Evolutionary conservation across 805 yeast genomes (phyloP).

Genomic region (Metschnikowia aberdeeniae): DNA sequence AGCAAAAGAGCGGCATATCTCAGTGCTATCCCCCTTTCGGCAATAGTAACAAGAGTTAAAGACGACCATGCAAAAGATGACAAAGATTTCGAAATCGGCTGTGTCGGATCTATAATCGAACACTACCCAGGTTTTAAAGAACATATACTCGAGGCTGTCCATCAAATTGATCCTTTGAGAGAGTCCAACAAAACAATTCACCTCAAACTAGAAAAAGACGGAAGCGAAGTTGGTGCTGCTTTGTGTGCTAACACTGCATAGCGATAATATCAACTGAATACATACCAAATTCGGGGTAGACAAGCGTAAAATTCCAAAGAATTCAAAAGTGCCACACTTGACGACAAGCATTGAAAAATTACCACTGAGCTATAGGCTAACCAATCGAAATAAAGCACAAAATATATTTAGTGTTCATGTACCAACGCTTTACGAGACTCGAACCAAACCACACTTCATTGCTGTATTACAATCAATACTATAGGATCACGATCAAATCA

Average conservation of each 20-base stretch:
- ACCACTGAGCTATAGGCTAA: too few species aligned
- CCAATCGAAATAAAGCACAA: too few species aligned
- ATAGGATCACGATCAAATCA: too few species aligned
- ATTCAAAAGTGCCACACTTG: too few species aligned
- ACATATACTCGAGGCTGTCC: constrained; percentile 73
- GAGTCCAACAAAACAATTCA: constrained; percentile 72
- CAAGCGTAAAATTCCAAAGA: too few species aligned
- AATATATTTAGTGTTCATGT: too few species aligned
- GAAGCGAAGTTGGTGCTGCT: constrained; percentile 97
- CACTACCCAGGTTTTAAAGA: constrained; percentile 87
- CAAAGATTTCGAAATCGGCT: constrained; percentile 85
- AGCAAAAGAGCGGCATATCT: constrained; percentile 86
- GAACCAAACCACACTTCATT: too few species aligned
- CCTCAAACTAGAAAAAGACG: constrained; percentile 85
- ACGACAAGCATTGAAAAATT: too few species aligned
- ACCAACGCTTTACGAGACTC: too few species aligned
- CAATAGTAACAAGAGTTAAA: constrained; percentile 67
- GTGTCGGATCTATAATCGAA: constrained; percentile 93
- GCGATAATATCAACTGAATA: neutral
- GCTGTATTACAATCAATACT: too few species aligned
- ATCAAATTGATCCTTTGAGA: constrained; percentile 64
- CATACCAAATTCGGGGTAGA: too few species aligned
- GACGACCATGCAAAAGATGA: constrained; percentile 45
- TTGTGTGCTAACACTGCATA: constrained; percentile 61
- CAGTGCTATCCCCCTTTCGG: constrained; percentile 87